Evolutionary conservation across 257 asterid genomes (phyloP).

Genomic region (Rhazya stricta): DNA sequence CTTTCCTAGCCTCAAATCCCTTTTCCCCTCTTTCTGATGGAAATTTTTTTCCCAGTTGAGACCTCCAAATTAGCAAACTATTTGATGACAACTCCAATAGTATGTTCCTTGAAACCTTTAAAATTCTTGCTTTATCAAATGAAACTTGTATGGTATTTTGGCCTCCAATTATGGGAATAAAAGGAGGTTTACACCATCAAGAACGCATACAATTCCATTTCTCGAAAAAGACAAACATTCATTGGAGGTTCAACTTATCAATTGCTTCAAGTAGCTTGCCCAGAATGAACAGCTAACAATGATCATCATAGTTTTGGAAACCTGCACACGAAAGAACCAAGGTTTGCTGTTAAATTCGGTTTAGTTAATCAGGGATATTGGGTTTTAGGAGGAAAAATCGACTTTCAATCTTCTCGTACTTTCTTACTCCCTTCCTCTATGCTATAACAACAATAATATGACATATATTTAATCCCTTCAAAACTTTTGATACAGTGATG

Average conservation of each 20-base stretch:
- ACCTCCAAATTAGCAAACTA: neutral
- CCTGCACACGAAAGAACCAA: neutral
- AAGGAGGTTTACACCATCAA: neutral
- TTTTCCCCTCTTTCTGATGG: neutral
- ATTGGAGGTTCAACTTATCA: neutral
- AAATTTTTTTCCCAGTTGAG: neutral
- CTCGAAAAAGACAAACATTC: neutral
- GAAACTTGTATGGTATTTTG: neutral
- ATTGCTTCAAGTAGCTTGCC: constrained; percentile 9
- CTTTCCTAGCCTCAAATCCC: neutral
- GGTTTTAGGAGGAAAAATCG: too few species aligned
- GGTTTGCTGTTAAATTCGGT: too few species aligned
- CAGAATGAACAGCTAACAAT: constrained; percentile 21
- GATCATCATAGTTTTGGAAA: constrained; percentile 10
- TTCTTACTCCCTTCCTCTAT: too few species aligned
- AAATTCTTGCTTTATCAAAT: neutral
- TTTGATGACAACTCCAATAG: neutral
- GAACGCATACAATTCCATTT: neutral
- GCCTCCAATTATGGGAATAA: neutral
- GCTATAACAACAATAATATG: too few species aligned
- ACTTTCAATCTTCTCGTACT: too few species aligned
- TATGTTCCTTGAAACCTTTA: neutral
- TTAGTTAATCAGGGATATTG: too few species aligned
- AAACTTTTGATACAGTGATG: too few species aligned
- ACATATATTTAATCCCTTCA: too few species aligned